A percentile compares a stretch with the other conserved stretches of the same genome.
Evolutionary conservation across 495 filamentous ascomycete species (phyloP).

Genomic region (Evernia prunastri): DNA sequence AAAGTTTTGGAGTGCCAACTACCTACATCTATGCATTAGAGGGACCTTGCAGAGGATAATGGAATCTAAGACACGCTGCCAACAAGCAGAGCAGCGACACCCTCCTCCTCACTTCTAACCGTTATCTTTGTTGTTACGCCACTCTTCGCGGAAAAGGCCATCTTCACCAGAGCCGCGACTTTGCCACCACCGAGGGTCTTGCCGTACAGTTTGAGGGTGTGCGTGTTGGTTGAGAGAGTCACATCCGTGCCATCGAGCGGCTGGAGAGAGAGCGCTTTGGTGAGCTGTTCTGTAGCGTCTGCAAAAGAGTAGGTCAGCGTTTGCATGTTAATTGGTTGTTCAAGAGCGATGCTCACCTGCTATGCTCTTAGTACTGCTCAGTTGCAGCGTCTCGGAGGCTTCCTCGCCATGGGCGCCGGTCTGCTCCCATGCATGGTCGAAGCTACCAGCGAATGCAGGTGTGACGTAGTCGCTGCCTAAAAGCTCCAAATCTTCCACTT

Average conservation of each 20-base stretch:
- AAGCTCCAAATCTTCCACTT: constrained; percentile 90
- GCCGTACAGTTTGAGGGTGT: constrained; percentile 91
- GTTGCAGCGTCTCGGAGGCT: constrained; percentile 82
- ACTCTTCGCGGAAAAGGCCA: constrained; percentile 88
- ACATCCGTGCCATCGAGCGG: constrained; percentile 91
- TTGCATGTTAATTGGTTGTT: neutral
- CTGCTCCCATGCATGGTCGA: constrained; percentile 96
- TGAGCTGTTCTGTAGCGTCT: constrained; percentile 93
- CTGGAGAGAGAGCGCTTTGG: constrained; percentile 80
- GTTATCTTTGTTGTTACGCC: constrained; percentile 94
- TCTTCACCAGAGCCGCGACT: constrained; percentile 79
- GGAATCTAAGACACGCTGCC: constrained; percentile 65
- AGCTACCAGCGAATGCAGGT: constrained; percentile 88
- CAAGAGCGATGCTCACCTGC: constrained; percentile 56
- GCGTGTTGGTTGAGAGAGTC: constrained; percentile 76
- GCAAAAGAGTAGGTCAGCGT: constrained; percentile 35
- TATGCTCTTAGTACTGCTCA: constrained; percentile 86
- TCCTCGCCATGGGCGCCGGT: constrained; percentile 83
- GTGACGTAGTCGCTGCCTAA: constrained; percentile 88
- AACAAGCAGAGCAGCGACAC: constrained; percentile 76
- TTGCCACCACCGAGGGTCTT: constrained; percentile 89
- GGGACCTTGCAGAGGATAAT: neutral
- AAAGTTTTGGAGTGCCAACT: neutral
- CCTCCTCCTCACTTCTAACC: constrained; percentile 84
- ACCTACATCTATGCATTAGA: constrained; percentile 1